Evolutionary conservation across 441 rosid species (phyloP), one percentile per base, ranked within the genome.

Genomic region (Pelargonium australe): DNA sequence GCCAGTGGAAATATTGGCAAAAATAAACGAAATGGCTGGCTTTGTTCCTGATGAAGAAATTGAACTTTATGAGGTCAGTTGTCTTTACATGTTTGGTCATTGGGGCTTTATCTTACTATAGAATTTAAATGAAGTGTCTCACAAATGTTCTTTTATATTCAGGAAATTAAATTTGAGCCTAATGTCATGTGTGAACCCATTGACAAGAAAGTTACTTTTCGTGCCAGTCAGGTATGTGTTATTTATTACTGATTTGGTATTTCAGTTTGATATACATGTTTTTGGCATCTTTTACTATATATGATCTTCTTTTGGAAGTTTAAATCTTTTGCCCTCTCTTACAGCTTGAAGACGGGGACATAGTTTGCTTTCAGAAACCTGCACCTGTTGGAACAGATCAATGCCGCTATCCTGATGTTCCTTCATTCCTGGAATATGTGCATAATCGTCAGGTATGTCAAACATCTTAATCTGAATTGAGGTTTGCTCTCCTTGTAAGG

Each of bases 21-120:
- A 82, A 69, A 72, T 95, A 63, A 90, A 89, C 79, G 86, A 87
- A 80, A 86, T 95, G 99, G 95, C 95, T 71, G 95, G 96, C 68
- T 90, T 87, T 80, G 68, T 82, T 65, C 86, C 90, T 69, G 95
- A 90, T 81, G 91, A 86, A 75, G 97, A 90, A 75, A 85, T 95
- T 67, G 90, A 92, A 68, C 89, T 95, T 67, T 92, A 83, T 73
- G 99, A 95, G 98, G 99, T 95, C 63, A 14, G 66, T n/a, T 1
- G 66, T 63, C n/a, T 1, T 63, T 13, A 7, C 44, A 63, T n/a
- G 10, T 12, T 76, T 70, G 34, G 19, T 63, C 37, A 31, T 63
- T 17, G 14, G 60, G 14, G 20, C 16, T 13, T 13, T 53, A 65
- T 10, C 44, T 67, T 49, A 23, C 37, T 69, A 19, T 34, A 62